Conservation (phyloP, 2,329 filamentous ascomycete species). For the Colletotrichum destructivum region DNA sequence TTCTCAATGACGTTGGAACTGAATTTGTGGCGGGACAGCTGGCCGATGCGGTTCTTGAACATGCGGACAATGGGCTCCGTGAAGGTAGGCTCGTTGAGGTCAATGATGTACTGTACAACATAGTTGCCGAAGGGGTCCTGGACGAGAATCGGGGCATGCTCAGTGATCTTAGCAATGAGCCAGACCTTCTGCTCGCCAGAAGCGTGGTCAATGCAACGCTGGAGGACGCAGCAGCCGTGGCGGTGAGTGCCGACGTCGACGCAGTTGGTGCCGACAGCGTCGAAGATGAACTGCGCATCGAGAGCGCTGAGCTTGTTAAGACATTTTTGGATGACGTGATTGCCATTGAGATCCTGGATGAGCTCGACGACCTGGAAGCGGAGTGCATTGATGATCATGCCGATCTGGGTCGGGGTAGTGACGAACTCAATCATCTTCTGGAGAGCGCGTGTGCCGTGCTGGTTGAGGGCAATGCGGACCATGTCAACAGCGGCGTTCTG, state of each 20-base stretch:
- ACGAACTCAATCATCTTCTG: conserved; percentile 99
- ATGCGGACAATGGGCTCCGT: conserved; percentile 89
- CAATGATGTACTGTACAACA: conserved; percentile 98
- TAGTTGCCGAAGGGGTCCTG: conserved; percentile 99
- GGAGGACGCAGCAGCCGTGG: conserved; percentile 97
- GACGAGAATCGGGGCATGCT: conserved; percentile 88
- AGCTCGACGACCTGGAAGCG: conserved; percentile 89
- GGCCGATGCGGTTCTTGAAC: conserved; percentile 81
- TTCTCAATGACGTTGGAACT: conserved; percentile 99
- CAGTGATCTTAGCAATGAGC: conserved; percentile 89
- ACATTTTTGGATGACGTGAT: conserved; percentile 99
- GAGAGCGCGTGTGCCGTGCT: conserved; percentile 94
- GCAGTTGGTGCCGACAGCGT: conserved; percentile 89
- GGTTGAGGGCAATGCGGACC: conserved; percentile 94
- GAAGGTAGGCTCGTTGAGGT: conserved; percentile 88
- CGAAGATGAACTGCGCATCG: conserved; percentile 97
- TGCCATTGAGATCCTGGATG: conserved; percentile 97
- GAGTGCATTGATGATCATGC: conserved; percentile 89
- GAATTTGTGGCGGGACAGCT: conserved; percentile 94
- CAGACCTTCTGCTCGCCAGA: conserved; percentile 90
- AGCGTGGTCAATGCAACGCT: conserved; percentile 98
- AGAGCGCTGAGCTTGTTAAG: conserved; percentile 90
- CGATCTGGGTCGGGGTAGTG: conserved; percentile 85
- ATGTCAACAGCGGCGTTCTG: conserved; percentile 90
- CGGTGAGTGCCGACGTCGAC: conserved; percentile 95